Conservation (phyloP, 2,329 filamentous ascomycete genomes). For the Dendryphion nanum region DNA sequence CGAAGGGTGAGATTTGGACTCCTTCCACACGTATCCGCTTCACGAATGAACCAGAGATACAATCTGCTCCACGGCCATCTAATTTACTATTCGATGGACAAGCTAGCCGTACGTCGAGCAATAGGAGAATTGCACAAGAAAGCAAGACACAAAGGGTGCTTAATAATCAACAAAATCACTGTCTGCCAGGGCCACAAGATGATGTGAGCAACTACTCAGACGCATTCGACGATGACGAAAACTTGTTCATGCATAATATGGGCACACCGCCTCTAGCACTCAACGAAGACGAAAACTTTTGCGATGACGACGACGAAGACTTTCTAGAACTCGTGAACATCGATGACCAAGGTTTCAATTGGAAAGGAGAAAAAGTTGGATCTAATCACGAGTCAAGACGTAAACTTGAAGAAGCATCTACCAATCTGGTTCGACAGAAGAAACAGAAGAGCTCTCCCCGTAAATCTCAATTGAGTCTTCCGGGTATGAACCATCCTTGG, state of each 20-base stretch:
- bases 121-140: too few species aligned
- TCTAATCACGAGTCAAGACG: constrained; percentile 14
- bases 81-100: too few species aligned
- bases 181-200: too few species aligned
- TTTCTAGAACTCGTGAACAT: constrained; percentile 43
- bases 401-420: constrained; percentile 33
- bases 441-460: constrained; percentile 22
- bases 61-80: constrained; percentile 13
- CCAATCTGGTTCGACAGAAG: constrained; percentile 16
- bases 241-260: constrained; percentile 22
- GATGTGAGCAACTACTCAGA: constrained; percentile 20
- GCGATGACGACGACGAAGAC: constrained; percentile 33
- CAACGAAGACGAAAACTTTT: constrained; percentile 26
- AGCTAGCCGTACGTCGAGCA: too few species aligned
- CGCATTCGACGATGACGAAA: constrained; percentile 27
- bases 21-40: constrained; percentile 27
- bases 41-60: constrained; percentile 14
- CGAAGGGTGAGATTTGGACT: constrained; percentile 25
- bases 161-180: too few species aligned
- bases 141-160: too few species aligned
- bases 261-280: constrained; percentile 12
- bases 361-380: constrained; percentile 24
- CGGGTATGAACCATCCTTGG: constrained; percentile 59
- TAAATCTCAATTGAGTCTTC: constrained; percentile 24
- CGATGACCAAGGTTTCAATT: constrained; percentile 37